phyloP scores from a whole-genome alignment of 768 basidiomycete species.

The Dacryopinax primogenitus region DNA sequence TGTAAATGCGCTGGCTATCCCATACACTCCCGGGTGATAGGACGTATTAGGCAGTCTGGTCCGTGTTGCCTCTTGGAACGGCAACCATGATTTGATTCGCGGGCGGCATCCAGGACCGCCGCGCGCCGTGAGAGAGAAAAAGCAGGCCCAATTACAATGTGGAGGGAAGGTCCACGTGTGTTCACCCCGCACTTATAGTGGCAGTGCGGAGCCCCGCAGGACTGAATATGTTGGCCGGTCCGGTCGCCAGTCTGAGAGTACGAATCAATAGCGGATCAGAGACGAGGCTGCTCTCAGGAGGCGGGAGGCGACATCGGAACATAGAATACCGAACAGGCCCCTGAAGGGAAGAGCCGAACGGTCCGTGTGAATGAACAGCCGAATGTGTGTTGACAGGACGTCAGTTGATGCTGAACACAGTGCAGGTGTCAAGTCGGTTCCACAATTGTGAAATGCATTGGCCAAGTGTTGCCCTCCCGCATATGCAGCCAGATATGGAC shows the following conservation, averaged over 20 bases:
- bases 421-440: no score
- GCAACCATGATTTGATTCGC: neutral
- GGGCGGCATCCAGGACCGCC: neutral
- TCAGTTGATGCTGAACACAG: no score
- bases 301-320: no score
- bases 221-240: neutral
- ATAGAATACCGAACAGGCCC: no score
- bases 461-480: neutral
- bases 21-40: neutral
- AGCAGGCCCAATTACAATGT: neutral
- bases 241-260: neutral
- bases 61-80: neutral
- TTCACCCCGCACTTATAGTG: neutral
- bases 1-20: neutral
- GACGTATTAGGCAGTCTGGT: neutral
- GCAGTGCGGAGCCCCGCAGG: conserved; percentile 5
- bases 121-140: neutral
- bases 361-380: neutral
- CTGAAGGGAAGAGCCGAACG: no score
- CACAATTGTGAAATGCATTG: no score
- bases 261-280: no score
- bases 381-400: no score
- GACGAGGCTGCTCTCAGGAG: no score
- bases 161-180: neutral
- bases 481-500: neutral